Conservation (phyloP, 2,329 filamentous ascomycete genomes). For the Samsoniella hepiali region DNA sequence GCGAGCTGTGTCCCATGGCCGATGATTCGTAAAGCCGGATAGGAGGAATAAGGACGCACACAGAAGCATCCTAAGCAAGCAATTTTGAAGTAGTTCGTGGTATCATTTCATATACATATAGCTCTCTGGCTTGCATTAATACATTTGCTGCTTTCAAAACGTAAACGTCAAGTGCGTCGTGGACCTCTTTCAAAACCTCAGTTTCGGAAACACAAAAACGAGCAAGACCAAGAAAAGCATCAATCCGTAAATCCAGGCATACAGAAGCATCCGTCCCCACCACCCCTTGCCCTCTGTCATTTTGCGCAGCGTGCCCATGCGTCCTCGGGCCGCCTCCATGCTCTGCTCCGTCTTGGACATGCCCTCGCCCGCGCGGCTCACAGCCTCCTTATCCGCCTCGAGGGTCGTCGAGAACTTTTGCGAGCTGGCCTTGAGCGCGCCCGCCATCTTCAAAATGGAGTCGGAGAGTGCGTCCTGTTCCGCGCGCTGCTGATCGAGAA, state of each 20-base stretch:
- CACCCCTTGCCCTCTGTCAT: constrained; percentile 89
- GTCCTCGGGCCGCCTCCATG: constrained; percentile 71
- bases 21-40: background rate
- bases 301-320: constrained; percentile 71
- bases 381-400: constrained; percentile 67
- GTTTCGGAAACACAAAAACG: constrained; percentile 83
- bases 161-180: background rate
- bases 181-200: constrained; percentile 64
- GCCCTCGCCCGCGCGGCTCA: constrained; percentile 68
- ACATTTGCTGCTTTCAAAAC: background rate
- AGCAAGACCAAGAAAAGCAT: constrained; percentile 75
- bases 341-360: constrained; percentile 73
- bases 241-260: constrained; percentile 76
- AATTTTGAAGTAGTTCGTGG: background rate
- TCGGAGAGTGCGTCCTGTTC: constrained; percentile 82
- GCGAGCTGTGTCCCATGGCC: no score
- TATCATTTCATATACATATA: constrained; percentile 16
- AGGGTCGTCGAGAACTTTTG: constrained; percentile 68
- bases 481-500: constrained; percentile 70
- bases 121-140: constrained; percentile 3
- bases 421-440: constrained; percentile 72
- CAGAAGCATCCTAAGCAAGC: no score
- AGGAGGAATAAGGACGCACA: background rate
- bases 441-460: constrained; percentile 77
- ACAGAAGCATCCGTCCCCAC: constrained; percentile 80